Evolutionary conservation across 768 basidiomycete genomes (phyloP), one percentile per base, ranked within the genome.

Genomic region (Fistulinella prunicolor): DNA sequence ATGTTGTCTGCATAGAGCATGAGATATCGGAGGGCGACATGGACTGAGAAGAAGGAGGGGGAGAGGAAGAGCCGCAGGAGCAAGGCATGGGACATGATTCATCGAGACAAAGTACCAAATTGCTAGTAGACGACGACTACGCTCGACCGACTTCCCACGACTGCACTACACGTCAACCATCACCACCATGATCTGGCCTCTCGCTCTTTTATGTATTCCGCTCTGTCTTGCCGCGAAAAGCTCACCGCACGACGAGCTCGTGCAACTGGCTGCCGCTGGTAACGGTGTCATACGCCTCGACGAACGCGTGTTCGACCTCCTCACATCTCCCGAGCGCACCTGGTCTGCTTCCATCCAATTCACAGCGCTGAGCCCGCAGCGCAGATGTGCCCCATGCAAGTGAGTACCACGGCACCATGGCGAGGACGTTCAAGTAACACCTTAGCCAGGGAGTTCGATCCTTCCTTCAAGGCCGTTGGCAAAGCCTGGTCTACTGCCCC

Each of bases 331-430:
- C 9, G 76, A 83, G 51, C 84, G 96, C 52, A 82, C 85, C 55
- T 99, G 94, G 86, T 87, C 88, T 2, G 83, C 85, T n/a, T 75
- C 85, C 4, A 74, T 99, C 44, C 84, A 93, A 12, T 78, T 98
- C 65, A 99, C 96, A 1, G 96, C 96, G 0, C 67, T 96, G 52
- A 85, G 84, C 57, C 71, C 80, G 9, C 78, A 83, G 53, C 83
- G 90, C 62, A 87, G 84, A 66, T 99, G 96, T 66, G 67, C 65
- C n/a, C 95, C 94, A 38, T 99, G 96, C 87, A 86, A 75, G 94
- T 91, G 58, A 69, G 89, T 78, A 2, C 9, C 21, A 16, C 26
- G 13, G 4, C 46, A 9, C 19, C 42, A 38, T 32, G 30, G 4
- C 17, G 0, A 6, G 3, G 3, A 17, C 9, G 9, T 8, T 13